Evolutionary conservation across 495 filamentous ascomycete species (phyloP).

Genomic region (Talaromyces wortmannii): DNA sequence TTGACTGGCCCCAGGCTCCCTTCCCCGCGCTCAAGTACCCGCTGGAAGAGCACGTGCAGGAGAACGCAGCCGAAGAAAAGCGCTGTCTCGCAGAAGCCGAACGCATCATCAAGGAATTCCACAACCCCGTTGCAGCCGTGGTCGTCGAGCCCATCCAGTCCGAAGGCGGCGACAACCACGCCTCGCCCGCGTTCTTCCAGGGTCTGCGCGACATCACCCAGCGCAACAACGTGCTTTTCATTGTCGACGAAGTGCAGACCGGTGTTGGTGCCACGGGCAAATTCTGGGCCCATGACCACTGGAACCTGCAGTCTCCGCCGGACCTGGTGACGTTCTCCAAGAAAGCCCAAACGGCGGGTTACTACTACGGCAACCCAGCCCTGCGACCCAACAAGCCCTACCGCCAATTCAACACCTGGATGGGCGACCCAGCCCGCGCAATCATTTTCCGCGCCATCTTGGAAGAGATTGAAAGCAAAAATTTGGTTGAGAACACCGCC

Average conservation of each 20-base stretch:
- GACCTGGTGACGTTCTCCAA: slow-evolving; percentile 99
- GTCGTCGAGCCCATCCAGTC: slow-evolving; percentile 96
- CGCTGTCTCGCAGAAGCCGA: slow-evolving; percentile 87
- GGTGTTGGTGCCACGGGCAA: slow-evolving; percentile 88
- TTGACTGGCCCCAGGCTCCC: slow-evolving; percentile 95
- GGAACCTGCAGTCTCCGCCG: slow-evolving; percentile 75
- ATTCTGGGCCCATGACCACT: slow-evolving; percentile 99
- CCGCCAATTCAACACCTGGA: slow-evolving; percentile 99
- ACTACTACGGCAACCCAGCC: slow-evolving; percentile 84
- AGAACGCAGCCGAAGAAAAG: slow-evolving; percentile 78
- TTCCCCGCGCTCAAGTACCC: slow-evolving; percentile 92
- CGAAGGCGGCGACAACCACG: slow-evolving; percentile 98
- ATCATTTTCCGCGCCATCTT: slow-evolving; percentile 91
- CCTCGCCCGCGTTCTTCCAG: slow-evolving; percentile 85
- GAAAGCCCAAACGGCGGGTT: slow-evolving; percentile 97
- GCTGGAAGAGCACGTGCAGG: slow-evolving; percentile 70
- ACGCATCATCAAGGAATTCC: slow-evolving; percentile 74
- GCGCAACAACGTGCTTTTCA: slow-evolving; percentile 81
- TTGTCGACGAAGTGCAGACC: slow-evolving; percentile 98
- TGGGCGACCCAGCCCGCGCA: slow-evolving; percentile 91
- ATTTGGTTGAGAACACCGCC: slow-evolving; percentile 77
- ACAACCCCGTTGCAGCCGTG: slow-evolving; percentile 81
- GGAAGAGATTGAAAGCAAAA: slow-evolving; percentile 73
- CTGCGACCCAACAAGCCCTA: slow-evolving; percentile 98
- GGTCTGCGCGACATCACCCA: slow-evolving; percentile 81